Evolutionary conservation across 208 protist genomes (phyloP).

Genomic region (Trichomonas vaginalis): DNA sequence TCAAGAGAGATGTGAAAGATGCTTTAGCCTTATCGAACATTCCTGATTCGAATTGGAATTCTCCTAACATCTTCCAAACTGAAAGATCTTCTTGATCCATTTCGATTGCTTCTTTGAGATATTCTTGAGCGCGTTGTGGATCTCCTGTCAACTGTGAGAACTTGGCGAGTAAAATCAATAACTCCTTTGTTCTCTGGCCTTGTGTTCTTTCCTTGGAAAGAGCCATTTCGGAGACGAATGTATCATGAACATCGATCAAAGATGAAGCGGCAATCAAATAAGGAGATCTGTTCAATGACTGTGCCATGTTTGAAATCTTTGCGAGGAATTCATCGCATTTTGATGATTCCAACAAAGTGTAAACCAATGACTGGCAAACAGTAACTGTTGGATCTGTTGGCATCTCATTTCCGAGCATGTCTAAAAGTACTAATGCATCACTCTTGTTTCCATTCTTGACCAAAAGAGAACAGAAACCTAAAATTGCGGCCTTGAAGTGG

Average conservation of each 20-base stretch:
- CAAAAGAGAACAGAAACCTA: background rate
- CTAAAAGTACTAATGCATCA: background rate
- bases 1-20: background rate
- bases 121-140: background rate
- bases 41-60: background rate
- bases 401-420: background rate
- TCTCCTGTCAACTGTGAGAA: background rate
- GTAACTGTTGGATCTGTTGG: constrained; percentile 8
- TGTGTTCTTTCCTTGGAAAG: background rate
- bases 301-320: background rate
- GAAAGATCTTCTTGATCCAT: background rate
- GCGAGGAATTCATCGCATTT: constrained; percentile 13
- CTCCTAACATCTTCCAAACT: background rate
- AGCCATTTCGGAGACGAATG: background rate
- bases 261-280: background rate
- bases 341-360: background rate
- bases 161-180: background rate
- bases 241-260: background rate
- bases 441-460: background rate
- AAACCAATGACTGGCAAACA: background rate
- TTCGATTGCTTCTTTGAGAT: background rate
- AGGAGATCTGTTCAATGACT: background rate
- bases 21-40: background rate
- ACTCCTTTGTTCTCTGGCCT: background rate
- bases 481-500: background rate